Conservation (phyloP, 1,139 yeast species). For the Lodderomyces jiufengensis region DNA sequence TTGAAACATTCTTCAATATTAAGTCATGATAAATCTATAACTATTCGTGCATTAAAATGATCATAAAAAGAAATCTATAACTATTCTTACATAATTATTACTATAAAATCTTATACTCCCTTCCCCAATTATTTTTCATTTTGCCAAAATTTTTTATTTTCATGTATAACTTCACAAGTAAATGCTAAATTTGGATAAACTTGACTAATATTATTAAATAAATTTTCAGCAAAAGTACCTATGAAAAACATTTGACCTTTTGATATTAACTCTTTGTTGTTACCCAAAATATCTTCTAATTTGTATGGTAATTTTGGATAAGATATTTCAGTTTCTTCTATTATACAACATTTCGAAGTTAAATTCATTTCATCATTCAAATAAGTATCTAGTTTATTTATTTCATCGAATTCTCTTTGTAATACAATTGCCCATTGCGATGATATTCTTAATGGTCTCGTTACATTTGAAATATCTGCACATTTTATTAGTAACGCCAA, state of each 20-base stretch:
- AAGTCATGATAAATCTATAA: too few relatives aligned
- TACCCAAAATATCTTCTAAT: constrained; percentile 36
- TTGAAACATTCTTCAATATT: too few relatives aligned
- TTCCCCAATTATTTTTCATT: constrained; percentile 4
- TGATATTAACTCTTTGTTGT: constrained; percentile 47
- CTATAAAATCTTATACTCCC: too few relatives aligned
- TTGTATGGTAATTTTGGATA: constrained; percentile 29
- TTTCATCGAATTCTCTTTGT: constrained; percentile 73
- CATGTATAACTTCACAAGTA: constrained; percentile 45
- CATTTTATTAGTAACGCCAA: constrained; percentile 77
- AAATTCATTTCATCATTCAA: constrained; percentile 18
- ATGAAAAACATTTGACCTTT: constrained; percentile 82
- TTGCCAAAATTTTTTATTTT: constrained; percentile 46
- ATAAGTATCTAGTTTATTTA: constrained; percentile 50
- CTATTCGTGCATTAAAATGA: too few relatives aligned
- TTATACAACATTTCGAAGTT: constrained; percentile 4
- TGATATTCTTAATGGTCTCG: constrained; percentile 72
- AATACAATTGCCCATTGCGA: constrained; percentile 84
- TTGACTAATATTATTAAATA: constrained; percentile 62
- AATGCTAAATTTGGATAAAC: constrained; percentile 56
- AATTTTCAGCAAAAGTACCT: constrained; percentile 71
- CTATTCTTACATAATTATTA: too few relatives aligned
- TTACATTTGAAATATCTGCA: constrained; percentile 91
- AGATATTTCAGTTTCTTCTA: constrained; percentile 16
- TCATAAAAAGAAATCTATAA: too few relatives aligned